phyloP scores from a whole-genome alignment of 192 early-diverging fungal species.

The Podila clonocystis region DNA sequence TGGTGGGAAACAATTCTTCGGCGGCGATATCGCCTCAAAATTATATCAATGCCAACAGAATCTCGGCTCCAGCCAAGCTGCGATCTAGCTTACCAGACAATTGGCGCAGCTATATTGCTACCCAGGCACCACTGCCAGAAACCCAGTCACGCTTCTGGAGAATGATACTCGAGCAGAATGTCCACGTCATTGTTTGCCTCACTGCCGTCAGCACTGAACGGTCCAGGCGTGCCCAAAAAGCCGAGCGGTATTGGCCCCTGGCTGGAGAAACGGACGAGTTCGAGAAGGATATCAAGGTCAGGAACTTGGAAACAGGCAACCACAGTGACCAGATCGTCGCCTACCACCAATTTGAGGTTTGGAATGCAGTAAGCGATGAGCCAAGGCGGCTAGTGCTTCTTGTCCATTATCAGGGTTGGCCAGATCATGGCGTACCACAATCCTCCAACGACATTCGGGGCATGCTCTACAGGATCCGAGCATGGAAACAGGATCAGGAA shows the following conservation, averaged over 20 bases:
- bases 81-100: conserved; percentile 22
- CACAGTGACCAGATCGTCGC: conserved; percentile 9
- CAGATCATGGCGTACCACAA: conserved; percentile 80
- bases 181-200: conserved; percentile 87
- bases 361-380: conserved; percentile 8
- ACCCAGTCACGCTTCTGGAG: conserved; percentile 90
- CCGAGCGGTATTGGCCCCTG: conserved; percentile 88
- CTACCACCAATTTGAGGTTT: conserved; percentile 30
- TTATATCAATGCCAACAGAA: conserved; percentile 85
- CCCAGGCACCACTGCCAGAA: conserved; percentile 85
- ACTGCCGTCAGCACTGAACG: conserved; percentile 80
- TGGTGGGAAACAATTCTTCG: neutral
- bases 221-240: conserved; percentile 66
- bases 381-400: conserved; percentile 60
- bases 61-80: conserved; percentile 59
- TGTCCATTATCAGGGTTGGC: conserved; percentile 84
- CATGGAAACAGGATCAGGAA: conserved; percentile 39
- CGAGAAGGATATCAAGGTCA: conserved; percentile 6
- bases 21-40: neutral
- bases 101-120: conserved; percentile 81
- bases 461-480: conserved; percentile 48
- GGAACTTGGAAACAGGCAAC: conserved; percentile 5
- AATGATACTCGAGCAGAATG: conserved; percentile 85
- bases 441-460: conserved; percentile 62
- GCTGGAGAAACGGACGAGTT: conserved; percentile 37